phyloP scores from a whole-genome alignment of 1,139 yeast species.

The Taphrina communis region DNA sequence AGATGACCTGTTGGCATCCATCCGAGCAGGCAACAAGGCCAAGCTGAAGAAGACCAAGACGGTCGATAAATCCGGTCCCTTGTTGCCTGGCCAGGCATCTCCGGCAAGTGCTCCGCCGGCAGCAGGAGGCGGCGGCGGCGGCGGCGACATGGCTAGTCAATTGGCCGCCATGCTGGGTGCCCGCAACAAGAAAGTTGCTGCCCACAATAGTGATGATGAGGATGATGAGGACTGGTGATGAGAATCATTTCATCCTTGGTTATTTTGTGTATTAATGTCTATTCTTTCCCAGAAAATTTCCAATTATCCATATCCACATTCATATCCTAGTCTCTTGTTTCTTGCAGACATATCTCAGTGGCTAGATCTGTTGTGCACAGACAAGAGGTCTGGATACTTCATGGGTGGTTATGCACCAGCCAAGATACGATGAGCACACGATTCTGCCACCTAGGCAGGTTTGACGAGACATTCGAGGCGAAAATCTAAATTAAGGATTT shows the following conservation, averaged over 20 bases:
- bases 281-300: too few species aligned
- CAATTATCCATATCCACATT: neutral
- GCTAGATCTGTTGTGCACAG: too few species aligned
- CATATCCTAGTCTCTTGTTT: too few species aligned
- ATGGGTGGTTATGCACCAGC: too few species aligned
- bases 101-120: constrained; percentile 24
- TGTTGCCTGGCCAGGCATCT: constrained; percentile 25
- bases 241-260: neutral
- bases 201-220: constrained; percentile 34
- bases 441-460: too few species aligned
- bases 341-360: too few species aligned
- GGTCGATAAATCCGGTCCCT: constrained; percentile 55
- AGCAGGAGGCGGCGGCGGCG: constrained; percentile 10
- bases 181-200: constrained; percentile 38
- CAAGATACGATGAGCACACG: too few species aligned
- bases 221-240: constrained; percentile 37
- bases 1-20: constrained; percentile 86
- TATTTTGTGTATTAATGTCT: neutral
- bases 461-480: too few species aligned
- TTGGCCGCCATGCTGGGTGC: constrained; percentile 36
- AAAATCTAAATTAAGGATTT: too few species aligned
- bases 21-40: constrained; percentile 76
- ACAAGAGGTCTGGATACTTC: too few species aligned
- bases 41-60: constrained; percentile 78
- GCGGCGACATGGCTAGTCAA: constrained; percentile 37